Percentiles rank a stretch among this genome's conserved stretches.
Evolutionary conservation across 768 basidiomycete species (phyloP).

Genomic region (Rubroboletus pulcherrimus): DNA sequence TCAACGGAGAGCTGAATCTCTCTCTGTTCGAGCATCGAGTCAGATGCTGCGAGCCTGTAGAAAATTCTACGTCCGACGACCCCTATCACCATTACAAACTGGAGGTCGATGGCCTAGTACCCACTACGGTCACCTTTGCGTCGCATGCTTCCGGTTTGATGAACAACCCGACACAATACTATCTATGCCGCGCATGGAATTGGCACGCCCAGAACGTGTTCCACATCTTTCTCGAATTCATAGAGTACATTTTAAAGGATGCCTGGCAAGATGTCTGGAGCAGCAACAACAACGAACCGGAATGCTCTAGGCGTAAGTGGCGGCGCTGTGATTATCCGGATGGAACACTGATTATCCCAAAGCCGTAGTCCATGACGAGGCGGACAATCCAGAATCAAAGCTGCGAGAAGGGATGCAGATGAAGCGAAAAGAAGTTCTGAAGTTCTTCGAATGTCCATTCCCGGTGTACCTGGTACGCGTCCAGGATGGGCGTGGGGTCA

Average conservation of each 20-base stretch:
- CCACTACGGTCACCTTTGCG: conserved; percentile 5
- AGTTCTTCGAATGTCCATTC: conserved; percentile 15
- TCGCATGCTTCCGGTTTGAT: background rate
- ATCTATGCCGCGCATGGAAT: conserved; percentile 23
- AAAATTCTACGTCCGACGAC: background rate
- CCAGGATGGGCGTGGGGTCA: conserved; percentile 11
- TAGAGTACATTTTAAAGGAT: conserved; percentile 12
- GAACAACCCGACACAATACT: conserved; percentile 8
- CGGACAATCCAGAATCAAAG: conserved; percentile 1
- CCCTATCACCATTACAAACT: conserved; percentile 9
- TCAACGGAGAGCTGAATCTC: conserved; percentile 24
- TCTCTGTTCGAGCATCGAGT: conserved; percentile 22
- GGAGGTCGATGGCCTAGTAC: conserved; percentile 6
- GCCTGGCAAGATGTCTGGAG: background rate
- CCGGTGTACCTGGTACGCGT: conserved; percentile 18
- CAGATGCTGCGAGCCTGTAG: conserved; percentile 3
- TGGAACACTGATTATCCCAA: background rate
- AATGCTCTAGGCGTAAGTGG: conserved; percentile 1
- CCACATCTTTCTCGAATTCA: conserved; percentile 14
- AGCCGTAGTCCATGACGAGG: background rate
- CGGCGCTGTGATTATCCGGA: background rate
- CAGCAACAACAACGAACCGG: background rate
- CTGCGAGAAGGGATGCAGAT: conserved; percentile 9
- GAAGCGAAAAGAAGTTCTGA: conserved; percentile 18
- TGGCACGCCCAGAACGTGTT: conserved; percentile 13